Conservation (phyloP, 192 early-diverging fungal species). For the Rhizoclosmatium sp. region DNA sequence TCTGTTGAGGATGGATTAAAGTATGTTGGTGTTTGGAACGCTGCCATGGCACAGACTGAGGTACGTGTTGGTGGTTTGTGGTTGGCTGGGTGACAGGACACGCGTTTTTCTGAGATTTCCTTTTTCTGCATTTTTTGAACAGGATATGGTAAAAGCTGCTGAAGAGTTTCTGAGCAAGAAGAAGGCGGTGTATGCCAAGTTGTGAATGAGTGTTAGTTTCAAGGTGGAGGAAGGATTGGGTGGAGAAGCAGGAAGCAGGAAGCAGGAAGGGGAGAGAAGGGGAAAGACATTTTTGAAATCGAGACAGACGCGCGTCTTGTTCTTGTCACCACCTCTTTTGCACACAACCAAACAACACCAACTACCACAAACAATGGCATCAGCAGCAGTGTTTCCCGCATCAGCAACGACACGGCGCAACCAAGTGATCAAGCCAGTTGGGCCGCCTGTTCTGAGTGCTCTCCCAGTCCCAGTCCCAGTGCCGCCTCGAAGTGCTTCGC, state of each 20-base stretch:
- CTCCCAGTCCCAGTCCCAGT: not conserved
- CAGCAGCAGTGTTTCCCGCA: constrained; percentile 15
- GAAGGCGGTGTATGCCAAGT: constrained; percentile 57
- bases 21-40: constrained; percentile 84
- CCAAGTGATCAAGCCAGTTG: not conserved
- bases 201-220: constrained; percentile 38
- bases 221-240: not conserved
- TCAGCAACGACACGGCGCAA: not conserved
- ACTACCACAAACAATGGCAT: not conserved
- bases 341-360: constrained; percentile 2
- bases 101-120: not conserved
- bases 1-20: constrained; percentile 85
- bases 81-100: not conserved
- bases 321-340: not conserved
- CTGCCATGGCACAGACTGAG: not conserved
- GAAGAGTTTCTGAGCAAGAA: constrained; percentile 57
- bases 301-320: not conserved
- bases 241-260: not conserved
- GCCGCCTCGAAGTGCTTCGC: not conserved
- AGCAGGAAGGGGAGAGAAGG: not conserved
- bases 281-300: no score
- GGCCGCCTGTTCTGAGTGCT: not conserved
- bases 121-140: not conserved
- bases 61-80: not conserved
- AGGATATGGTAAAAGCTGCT: constrained; percentile 59